These are phyloP conservation scores for Termitomyces titanicus DNA, from an alignment of 768 basidiomycete genomes.

Conservation along the genomic window DNA sequence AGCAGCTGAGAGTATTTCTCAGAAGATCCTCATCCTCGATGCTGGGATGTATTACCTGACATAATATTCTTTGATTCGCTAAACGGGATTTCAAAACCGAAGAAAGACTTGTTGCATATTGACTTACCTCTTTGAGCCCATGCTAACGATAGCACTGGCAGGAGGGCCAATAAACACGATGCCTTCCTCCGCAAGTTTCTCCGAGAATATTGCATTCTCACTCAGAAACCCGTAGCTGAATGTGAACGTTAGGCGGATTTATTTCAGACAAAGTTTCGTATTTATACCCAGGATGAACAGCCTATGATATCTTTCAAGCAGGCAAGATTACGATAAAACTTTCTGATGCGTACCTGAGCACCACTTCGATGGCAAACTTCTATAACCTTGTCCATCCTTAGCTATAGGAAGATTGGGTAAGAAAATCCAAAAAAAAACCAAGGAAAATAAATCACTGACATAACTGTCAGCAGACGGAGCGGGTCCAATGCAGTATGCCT, in stretches of 20 bases:
- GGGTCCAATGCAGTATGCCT: constrained; percentile 93
- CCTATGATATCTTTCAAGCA: constrained; percentile 37
- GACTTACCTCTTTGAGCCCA: constrained; percentile 90
- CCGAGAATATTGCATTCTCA: constrained; percentile 84
- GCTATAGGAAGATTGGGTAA: constrained; percentile 40
- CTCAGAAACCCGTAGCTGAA: constrained; percentile 84
- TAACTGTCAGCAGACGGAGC: constrained; percentile 87
- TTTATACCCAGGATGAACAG: constrained; percentile 84
- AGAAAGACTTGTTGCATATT: background rate
- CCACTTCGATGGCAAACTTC: constrained; percentile 78
- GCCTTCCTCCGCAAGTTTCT: constrained; percentile 68
- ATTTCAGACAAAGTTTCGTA: background rate
- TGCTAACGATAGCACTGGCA: constrained; percentile 80
- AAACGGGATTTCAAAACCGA: background rate
- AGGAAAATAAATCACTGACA: constrained; percentile 41
- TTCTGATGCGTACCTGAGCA: constrained; percentile 59
- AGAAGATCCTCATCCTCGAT: background rate
- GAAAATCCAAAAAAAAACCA: background rate
- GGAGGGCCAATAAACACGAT: constrained; percentile 92
- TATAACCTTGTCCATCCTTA: constrained; percentile 85
- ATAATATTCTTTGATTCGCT: constrained; percentile 97
- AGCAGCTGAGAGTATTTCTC: constrained; percentile 47
- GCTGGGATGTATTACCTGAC: constrained; percentile 46
- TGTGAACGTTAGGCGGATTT: constrained; percentile 1
- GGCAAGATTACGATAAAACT: background rate